Evolutionary conservation across 1,284 basidiomycete species (phyloP).

Genomic region (Porodaedalea pini): DNA sequence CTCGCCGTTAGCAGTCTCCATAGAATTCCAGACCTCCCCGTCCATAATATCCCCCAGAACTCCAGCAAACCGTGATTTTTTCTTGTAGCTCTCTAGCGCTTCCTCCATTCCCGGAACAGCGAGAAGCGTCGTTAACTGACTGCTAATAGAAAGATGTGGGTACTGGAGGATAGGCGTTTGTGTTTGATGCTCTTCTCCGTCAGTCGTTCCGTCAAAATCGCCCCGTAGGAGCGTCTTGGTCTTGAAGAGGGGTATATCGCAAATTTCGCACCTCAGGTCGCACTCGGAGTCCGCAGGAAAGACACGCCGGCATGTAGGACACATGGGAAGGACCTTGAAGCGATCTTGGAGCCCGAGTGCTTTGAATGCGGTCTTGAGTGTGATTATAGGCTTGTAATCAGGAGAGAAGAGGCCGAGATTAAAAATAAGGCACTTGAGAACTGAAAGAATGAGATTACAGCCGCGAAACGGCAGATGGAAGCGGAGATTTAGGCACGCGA

Average conservation of each 20-base stretch:
- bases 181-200: not conserved
- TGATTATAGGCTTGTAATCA: no score
- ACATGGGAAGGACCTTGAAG: slow-evolving; percentile 4
- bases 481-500: no score
- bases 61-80: not conserved
- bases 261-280: not conserved
- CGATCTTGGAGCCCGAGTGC: not conserved
- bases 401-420: no score
- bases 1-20: slow-evolving; percentile 14
- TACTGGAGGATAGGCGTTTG: not conserved
- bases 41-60: slow-evolving; percentile 9
- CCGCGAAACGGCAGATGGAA: not conserved
- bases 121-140: slow-evolving; percentile 14
- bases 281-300: not conserved
- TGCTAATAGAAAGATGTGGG: not conserved
- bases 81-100: slow-evolving; percentile 7
- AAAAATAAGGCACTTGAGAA: no score
- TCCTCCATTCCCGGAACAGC: slow-evolving; percentile 9
- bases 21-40: slow-evolving; percentile 17
- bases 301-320: not conserved
- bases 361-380: no score
- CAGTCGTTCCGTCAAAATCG: not conserved
- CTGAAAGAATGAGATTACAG: not conserved
- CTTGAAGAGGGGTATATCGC: no score
- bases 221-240: not conserved